Evolutionary conservation across 73 alveolate species (phyloP).

Genomic region (Paramecium tetraurelia): DNA sequence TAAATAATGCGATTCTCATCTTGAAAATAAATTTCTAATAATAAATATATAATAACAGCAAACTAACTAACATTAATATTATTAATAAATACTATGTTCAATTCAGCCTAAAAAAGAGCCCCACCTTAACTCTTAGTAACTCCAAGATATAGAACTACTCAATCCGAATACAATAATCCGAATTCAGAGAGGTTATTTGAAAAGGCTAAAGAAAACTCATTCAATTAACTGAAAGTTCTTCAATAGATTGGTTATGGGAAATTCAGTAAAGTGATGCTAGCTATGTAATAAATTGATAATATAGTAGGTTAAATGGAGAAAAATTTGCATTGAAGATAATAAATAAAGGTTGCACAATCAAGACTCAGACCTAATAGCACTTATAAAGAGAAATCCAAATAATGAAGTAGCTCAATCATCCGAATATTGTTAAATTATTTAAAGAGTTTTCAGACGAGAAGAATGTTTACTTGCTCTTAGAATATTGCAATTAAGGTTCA

Average conservation of each 20-base stretch:
- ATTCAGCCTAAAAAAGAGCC: not conserved
- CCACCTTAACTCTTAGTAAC: not conserved
- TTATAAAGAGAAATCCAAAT: slow-evolving; percentile 79
- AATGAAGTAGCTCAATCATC: slow-evolving; percentile 82
- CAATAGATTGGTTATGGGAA: not conserved
- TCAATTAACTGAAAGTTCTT: not conserved
- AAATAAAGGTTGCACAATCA: not conserved
- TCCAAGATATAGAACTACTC: not conserved
- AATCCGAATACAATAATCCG: not conserved
- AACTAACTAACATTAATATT: not conserved
- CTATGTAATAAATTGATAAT: not conserved
- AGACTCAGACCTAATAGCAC: not conserved
- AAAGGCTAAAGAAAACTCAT: not conserved
- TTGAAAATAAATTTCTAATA: not conserved
- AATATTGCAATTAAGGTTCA: slow-evolving; percentile 9
- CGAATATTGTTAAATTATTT: slow-evolving; percentile 78
- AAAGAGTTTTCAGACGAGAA: slow-evolving; percentile 44
- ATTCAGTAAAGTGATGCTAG: not conserved
- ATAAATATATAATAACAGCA: not conserved
- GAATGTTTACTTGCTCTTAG: not conserved
- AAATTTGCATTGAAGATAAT: not conserved
- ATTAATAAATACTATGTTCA: not conserved
- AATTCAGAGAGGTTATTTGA: not conserved
- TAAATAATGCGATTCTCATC: not conserved
- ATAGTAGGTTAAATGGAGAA: not conserved